phyloP scores from a whole-genome alignment of 495 filamentous ascomycete species.

The Penicillium steckii region DNA sequence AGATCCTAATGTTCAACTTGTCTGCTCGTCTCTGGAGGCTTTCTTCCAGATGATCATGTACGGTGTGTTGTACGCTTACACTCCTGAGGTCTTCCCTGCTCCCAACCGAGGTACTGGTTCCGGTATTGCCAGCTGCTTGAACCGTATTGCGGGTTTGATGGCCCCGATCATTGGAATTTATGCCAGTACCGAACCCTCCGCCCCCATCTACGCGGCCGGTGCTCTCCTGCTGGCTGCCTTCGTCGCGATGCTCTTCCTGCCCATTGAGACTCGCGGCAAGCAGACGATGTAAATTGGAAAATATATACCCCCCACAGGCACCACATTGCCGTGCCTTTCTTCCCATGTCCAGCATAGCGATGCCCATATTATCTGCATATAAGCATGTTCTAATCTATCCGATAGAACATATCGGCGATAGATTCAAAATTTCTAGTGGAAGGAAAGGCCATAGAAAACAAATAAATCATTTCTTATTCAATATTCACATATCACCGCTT shows the following conservation, averaged over 20 bases:
- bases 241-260: constrained; percentile 43
- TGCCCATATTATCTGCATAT: not conserved
- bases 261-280: constrained; percentile 46
- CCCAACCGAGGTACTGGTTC: constrained; percentile 54
- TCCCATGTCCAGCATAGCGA: not conserved
- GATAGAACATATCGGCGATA: no score
- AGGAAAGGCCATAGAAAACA: not conserved
- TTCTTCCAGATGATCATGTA: constrained; percentile 58
- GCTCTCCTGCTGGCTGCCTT: constrained; percentile 42
- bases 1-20: constrained; percentile 43
- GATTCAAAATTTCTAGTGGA: no score
- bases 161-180: constrained; percentile 53
- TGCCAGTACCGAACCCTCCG: constrained; percentile 31
- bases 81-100: constrained; percentile 56
- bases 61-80: constrained; percentile 55
- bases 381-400: no score
- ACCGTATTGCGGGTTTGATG: constrained; percentile 49
- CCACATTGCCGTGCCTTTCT: not conserved
- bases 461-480: not conserved
- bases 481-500: not conserved
- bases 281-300: constrained; percentile 29
- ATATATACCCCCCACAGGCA: not conserved
- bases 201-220: constrained; percentile 46
- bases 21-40: constrained; percentile 45
- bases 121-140: constrained; percentile 52